Evolutionary conservation across 495 filamentous ascomycete species (phyloP).

Genomic region (Neurospora terricola): DNA sequence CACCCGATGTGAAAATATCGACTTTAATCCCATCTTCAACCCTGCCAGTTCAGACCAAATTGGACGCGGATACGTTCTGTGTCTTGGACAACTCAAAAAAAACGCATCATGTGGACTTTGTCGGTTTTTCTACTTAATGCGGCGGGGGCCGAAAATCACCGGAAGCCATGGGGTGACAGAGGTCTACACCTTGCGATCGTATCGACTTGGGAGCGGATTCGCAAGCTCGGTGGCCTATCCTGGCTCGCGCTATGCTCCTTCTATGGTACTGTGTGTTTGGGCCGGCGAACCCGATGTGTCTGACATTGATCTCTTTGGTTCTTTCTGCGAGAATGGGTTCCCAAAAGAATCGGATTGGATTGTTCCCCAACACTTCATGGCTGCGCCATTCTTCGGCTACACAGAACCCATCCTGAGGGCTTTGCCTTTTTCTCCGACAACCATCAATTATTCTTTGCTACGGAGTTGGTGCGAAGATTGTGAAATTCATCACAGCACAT

Average conservation of each 20-base stretch:
- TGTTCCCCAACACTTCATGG: neutral
- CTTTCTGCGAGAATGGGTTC: too few species aligned
- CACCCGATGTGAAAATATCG: too few species aligned
- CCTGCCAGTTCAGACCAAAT: too few species aligned
- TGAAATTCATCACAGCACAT: neutral
- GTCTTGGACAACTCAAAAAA: neutral
- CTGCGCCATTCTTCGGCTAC: neutral
- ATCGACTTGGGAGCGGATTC: rapidly evolving
- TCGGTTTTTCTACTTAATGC: neutral
- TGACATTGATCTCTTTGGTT: too few species aligned
- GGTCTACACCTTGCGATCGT: neutral
- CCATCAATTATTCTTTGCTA: neutral
- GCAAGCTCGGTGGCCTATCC: neutral
- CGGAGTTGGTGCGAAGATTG: neutral
- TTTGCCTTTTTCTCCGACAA: neutral
- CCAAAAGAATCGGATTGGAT: neutral
- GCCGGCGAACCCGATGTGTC: too few species aligned
- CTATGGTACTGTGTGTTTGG: neutral
- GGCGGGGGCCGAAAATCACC: too few species aligned
- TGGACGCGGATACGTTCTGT: too few species aligned
- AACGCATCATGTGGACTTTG: neutral
- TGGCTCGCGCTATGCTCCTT: neutral
- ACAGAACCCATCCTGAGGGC: rapidly evolving
- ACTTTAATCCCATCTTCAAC: too few species aligned
- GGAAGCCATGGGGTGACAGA: neutral